Evolutionary conservation across 257 asterid species (phyloP).

Genomic region (Solanum neorickii): DNA sequence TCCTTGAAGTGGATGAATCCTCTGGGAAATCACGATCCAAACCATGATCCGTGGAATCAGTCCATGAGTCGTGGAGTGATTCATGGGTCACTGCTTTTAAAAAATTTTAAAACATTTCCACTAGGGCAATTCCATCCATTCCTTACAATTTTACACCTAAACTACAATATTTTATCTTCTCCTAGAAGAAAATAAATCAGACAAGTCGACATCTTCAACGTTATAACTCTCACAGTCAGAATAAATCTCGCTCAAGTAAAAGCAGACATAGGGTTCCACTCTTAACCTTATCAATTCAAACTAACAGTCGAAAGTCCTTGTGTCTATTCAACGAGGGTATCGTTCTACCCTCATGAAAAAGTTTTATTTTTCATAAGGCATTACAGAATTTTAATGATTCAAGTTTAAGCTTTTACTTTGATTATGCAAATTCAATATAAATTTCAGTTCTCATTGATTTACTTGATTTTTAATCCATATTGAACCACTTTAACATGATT

Average conservation of each 20-base stretch:
- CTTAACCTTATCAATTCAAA: not conserved
- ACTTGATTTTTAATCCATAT: not conserved
- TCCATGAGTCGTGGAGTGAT: not conserved
- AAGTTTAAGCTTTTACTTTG: not conserved
- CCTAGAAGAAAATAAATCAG: not conserved
- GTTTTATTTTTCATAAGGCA: not conserved
- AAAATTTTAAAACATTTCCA: not conserved
- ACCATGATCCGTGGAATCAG: not conserved
- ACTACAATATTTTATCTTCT: not conserved
- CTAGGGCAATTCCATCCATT: not conserved
- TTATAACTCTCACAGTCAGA: not conserved
- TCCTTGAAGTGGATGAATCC: not conserved
- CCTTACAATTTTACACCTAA: not conserved
- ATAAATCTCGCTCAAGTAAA: not conserved
- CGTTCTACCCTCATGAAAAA: not conserved
- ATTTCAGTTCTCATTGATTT: not conserved
- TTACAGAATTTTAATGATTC: not conserved
- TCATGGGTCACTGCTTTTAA: not conserved
- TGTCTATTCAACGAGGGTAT: not conserved
- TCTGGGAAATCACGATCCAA: not conserved
- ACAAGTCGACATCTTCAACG: not conserved
- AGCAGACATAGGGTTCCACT: not conserved
- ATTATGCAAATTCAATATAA: not conserved
- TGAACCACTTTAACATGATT: not conserved
- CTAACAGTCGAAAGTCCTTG: not conserved